A percentile compares a stretch with the other conserved stretches of the same genome.
Conservation (phyloP, 2,329 filamentous ascomycete genomes). For the Claviceps humidiphila region DNA sequence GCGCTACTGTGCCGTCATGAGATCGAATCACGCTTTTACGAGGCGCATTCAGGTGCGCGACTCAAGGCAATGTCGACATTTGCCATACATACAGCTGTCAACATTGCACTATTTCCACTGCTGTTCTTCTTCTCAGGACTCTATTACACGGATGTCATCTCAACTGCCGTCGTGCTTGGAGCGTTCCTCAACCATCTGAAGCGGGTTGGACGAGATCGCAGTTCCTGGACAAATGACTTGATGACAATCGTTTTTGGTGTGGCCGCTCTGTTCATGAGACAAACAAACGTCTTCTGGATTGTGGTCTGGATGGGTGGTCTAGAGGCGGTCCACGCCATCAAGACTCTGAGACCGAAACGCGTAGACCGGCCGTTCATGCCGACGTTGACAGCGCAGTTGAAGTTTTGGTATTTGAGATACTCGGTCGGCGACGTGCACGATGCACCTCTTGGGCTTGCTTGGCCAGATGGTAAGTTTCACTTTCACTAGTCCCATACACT, state of each 20-base stretch:
- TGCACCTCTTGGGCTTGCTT: constrained; percentile 30
- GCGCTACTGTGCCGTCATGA: constrained; percentile 39
- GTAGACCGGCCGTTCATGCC: constrained; percentile 18
- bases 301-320: constrained; percentile 60
- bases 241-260: constrained; percentile 44
- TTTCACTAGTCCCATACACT: not conserved
- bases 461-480: constrained; percentile 33
- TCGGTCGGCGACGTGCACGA: constrained; percentile 43
- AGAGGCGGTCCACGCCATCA: constrained; percentile 39
- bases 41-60: constrained; percentile 10
- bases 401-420: constrained; percentile 29
- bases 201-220: constrained; percentile 23
- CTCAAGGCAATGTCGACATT: constrained; percentile 22
- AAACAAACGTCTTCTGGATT: constrained; percentile 97
- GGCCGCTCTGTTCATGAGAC: constrained; percentile 61
- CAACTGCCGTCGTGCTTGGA: constrained; percentile 60
- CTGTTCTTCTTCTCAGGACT: constrained; percentile 92
- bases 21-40: constrained; percentile 30
- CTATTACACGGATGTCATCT: constrained; percentile 89
- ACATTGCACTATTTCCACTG: constrained; percentile 74
- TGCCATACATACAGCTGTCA: constrained; percentile 52
- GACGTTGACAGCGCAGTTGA: constrained; percentile 21
- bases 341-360: constrained; percentile 23
- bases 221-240: constrained; percentile 27
- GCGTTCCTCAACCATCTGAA: constrained; percentile 48